A percentile compares a stretch with the other conserved stretches of the same genome.
These are phyloP conservation scores for Calamus simplicifolius DNA, from an alignment of 176 grass and related monocot genomes.

Conservation along the genomic window DNA sequence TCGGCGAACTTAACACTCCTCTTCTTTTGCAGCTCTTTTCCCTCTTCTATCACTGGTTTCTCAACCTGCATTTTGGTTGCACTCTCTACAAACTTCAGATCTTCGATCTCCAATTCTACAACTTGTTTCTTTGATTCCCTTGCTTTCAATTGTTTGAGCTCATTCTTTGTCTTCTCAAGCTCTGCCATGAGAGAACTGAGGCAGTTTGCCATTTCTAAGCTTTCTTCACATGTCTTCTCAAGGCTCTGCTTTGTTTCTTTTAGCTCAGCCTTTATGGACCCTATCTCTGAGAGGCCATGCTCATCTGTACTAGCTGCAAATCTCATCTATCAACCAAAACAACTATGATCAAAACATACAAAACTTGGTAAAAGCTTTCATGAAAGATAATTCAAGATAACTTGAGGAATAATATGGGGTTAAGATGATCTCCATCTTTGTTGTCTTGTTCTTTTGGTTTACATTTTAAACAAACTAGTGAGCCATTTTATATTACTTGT, in stretches of 20 bases:
- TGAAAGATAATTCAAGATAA: too few species aligned
- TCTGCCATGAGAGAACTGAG: slow-evolving; percentile 55
- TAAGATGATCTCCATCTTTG: too few species aligned
- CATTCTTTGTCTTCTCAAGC: slow-evolving; percentile 50
- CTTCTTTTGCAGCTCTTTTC: slow-evolving; percentile 65
- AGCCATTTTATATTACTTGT: too few species aligned
- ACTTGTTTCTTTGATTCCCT: slow-evolving; percentile 25
- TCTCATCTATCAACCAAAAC: slow-evolving; percentile 19
- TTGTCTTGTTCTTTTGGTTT: too few species aligned
- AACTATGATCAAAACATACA: too few species aligned
- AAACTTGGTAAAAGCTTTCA: too few species aligned
- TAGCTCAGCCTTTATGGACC: slow-evolving; percentile 24
- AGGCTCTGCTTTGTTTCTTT: slow-evolving; percentile 46
- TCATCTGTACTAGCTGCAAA: slow-evolving; percentile 16
- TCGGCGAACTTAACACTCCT: slow-evolving; percentile 73
- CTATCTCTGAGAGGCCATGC: neutral
- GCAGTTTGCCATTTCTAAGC: slow-evolving; percentile 46
- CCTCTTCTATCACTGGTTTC: neutral
- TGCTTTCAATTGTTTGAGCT: slow-evolving; percentile 51
- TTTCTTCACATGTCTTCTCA: slow-evolving; percentile 56
- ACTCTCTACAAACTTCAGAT: slow-evolving; percentile 50
- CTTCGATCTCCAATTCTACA: slow-evolving; percentile 51
- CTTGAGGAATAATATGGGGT: too few species aligned
- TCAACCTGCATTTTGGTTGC: slow-evolving; percentile 6
- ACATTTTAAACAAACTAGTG: too few species aligned